Percentiles rank a stretch among this genome's conserved stretches.
These are phyloP conservation scores for Apostasia shenzhenica DNA, from an alignment of 106 monocot species.

Conservation along the genomic window DNA sequence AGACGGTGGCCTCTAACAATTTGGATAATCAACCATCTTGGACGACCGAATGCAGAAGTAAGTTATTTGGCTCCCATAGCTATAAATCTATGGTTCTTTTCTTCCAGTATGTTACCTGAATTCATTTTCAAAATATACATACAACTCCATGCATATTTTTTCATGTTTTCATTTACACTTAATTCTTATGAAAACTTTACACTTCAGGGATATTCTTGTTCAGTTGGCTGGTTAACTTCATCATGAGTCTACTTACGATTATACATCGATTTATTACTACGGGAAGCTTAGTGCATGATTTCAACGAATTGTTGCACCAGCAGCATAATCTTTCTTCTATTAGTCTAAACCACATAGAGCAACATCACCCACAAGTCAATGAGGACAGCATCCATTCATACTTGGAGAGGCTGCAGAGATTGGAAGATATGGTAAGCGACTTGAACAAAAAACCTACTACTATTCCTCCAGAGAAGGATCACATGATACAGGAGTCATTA, in stretches of 20 bases:
- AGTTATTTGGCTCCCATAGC: background rate
- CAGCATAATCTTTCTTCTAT: constrained; percentile 7
- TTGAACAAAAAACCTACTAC: constrained; percentile 31
- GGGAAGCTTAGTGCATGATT: background rate
- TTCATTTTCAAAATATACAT: too few relatives aligned
- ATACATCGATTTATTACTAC: constrained; percentile 14
- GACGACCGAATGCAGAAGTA: constrained; percentile 1
- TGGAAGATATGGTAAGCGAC: constrained; percentile 46
- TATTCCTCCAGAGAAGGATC: constrained; percentile 58
- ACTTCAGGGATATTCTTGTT: constrained; percentile 2
- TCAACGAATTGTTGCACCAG: constrained; percentile 2
- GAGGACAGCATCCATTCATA: constrained; percentile 28
- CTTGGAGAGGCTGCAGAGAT: constrained; percentile 58
- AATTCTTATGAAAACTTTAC: constrained; percentile 5
- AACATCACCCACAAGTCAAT: constrained; percentile 3
- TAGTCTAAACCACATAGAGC: background rate
- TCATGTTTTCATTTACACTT: constrained; percentile 1
- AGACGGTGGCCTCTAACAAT: constrained; percentile 7
- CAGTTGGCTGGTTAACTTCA: constrained; percentile 6
- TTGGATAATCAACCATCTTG: constrained; percentile 3
- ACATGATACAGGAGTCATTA: constrained; percentile 56
- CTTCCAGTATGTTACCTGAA: background rate
- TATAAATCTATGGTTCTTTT: background rate
- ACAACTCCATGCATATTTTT: background rate
- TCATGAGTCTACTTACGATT: constrained; percentile 19